Evolutionary conservation across 805 yeast genomes (phyloP).

Genomic region (Metschnikowia dekortorum): DNA sequence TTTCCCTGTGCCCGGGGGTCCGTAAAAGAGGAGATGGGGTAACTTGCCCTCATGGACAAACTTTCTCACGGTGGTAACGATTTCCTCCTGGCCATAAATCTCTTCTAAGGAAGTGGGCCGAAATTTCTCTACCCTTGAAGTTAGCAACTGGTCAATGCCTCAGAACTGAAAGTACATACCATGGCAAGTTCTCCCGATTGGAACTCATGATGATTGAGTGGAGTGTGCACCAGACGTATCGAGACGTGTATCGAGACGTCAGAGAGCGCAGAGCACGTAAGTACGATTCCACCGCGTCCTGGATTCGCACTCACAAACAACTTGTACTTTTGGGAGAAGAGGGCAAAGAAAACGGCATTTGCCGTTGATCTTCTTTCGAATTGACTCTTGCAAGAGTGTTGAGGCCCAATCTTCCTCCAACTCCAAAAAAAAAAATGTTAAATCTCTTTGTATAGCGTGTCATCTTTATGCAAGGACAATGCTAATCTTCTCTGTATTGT

Average conservation of each 20-base stretch:
- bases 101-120: conserved; percentile 83
- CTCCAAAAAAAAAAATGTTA: conserved; percentile 73
- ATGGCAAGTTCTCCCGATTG: conserved; percentile 16
- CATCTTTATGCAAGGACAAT: conserved; percentile 99
- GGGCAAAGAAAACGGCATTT: neutral
- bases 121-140: conserved; percentile 81
- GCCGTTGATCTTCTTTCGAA: neutral
- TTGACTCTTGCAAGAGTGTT: neutral
- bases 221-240: neutral
- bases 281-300: neutral
- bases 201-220: neutral
- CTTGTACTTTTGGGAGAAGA: neutral
- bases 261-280: conserved; percentile 1
- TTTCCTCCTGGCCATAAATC: conserved; percentile 86
- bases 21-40: conserved; percentile 91
- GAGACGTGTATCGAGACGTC: neutral
- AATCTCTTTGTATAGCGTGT: conserved; percentile 99
- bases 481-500: conserved; percentile 99
- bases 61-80: conserved; percentile 76
- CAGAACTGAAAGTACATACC: conserved; percentile 11
- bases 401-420: neutral
- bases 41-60: conserved; percentile 79
- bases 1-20: conserved; percentile 94
- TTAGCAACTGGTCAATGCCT: conserved; percentile 13
- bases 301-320: neutral